Evolutionary conservation across 164 flowering plant genomes (phyloP), one percentile per base, ranked within the genome.

Genomic region (Houttuynia cordata): DNA sequence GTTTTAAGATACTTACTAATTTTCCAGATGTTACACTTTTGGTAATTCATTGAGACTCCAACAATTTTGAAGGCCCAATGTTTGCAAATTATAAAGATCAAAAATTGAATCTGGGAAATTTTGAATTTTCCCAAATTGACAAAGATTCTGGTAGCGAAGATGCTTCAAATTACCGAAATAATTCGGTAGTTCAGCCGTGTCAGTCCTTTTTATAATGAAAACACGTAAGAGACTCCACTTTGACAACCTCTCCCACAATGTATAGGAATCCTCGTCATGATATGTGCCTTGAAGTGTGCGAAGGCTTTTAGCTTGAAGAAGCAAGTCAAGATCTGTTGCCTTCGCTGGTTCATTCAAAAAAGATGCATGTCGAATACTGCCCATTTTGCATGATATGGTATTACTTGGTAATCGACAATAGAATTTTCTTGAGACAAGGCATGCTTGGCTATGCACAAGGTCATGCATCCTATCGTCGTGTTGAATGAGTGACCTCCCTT

Each of bases 71-170:
- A 52, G 64, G 13, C 34, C 20, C 42, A 51, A 21, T 10, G 64
- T 62, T 20, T 62, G 47, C 24, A 62, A 20, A 62, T 30, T 51
- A 23, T 37, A 34, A 15, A 62, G 49, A 34, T 21, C 20, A 8
- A 57, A 10, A n/a, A 39, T 21, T 37, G 57, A 52, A 37, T 39
- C 57, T 34, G 58, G 64, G 25, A 62, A 37, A 20, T 12, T 53
- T 37, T 22, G 9, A 10, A 40, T 30, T 30, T 30, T 34, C 0
- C 7, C n/a, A 15, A 12, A 20, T 51, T 5, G n/a, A 22, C 12
- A 25, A 52, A 62, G 57, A 25, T 62, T 22, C 7, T 52, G 64
- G 23, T 53, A 62, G 7, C 57, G 45, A 8, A 62, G 34, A 62
- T 52, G 49, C 40, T 21, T 62, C 49, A 62, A 40, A n/a, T n/a